Conservation (phyloP, 441 rosid species). For the Breynia disticha region DNA sequence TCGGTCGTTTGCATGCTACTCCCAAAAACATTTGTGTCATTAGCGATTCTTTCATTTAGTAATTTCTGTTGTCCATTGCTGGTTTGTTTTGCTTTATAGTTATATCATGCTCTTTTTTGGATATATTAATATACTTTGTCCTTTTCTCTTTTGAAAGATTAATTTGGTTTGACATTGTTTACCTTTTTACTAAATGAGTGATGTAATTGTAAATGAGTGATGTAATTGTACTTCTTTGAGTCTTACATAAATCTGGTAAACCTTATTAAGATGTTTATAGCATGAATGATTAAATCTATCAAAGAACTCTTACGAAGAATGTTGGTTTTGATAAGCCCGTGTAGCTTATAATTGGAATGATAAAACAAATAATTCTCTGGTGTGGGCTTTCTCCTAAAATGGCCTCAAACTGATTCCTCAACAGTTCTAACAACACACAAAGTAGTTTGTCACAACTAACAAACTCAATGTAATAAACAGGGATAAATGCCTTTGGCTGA, state of each 20-base stretch:
- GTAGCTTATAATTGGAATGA: neutral
- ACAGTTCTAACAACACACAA: too few relatives aligned
- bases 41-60: too few relatives aligned
- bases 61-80: too few relatives aligned
- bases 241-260: constrained; percentile 12
- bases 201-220: constrained; percentile 19
- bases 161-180: neutral
- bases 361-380: neutral
- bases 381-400: neutral
- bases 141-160: constrained; percentile 7
- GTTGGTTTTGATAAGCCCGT: too few relatives aligned
- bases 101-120: too few relatives aligned
- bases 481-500: too few relatives aligned
- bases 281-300: constrained; percentile 1
- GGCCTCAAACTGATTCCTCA: too few relatives aligned
- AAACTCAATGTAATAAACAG: too few relatives aligned
- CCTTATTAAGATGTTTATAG: constrained; percentile 13
- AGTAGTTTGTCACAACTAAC: too few relatives aligned
- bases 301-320: neutral
- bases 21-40: too few relatives aligned
- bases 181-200: constrained; percentile 5
- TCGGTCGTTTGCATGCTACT: neutral
- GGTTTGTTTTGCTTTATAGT: too few relatives aligned
- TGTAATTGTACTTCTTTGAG: constrained; percentile 21
- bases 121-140: neutral